Conservation (phyloP, 2,329 filamentous ascomycete species). For the Clonostachys rhizophaga region DNA sequence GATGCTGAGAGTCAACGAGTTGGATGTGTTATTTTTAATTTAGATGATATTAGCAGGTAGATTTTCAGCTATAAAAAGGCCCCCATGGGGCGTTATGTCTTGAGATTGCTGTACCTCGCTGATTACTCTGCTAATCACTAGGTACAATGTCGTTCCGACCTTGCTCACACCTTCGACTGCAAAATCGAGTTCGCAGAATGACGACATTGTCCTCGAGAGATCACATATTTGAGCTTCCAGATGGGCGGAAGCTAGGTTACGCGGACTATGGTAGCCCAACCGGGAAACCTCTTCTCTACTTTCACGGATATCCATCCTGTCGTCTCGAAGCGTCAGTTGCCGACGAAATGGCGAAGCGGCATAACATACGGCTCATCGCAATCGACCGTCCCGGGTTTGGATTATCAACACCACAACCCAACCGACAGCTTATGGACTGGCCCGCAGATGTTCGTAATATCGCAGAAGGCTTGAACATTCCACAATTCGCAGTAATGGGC, state of each 20-base stretch:
- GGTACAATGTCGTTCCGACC: conserved; percentile 61
- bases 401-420: conserved; percentile 25
- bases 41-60: no score
- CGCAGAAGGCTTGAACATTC: conserved; percentile 13
- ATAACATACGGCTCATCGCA: conserved; percentile 24
- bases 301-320: conserved; percentile 35
- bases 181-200: no score
- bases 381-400: conserved; percentile 37
- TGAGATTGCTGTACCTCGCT: no score
- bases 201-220: not conserved
- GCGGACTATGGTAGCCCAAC: conserved; percentile 26
- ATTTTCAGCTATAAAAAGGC: no score
- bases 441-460: conserved; percentile 23
- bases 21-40: no score
- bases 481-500: conserved; percentile 23
- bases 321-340: conserved; percentile 26
- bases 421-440: conserved; percentile 22
- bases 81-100: no score
- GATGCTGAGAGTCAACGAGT: no score
- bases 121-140: conserved; percentile 52
- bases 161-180: no score
- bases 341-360: conserved; percentile 14
- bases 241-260: conserved; percentile 32
- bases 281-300: conserved; percentile 27
- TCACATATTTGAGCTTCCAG: conserved; percentile 25